A percentile compares a stretch with the other conserved stretches of the same genome.
These are phyloP conservation scores for Boletus sp. DNA, from an alignment of 768 basidiomycete genomes.

Conservation along the genomic window DNA sequence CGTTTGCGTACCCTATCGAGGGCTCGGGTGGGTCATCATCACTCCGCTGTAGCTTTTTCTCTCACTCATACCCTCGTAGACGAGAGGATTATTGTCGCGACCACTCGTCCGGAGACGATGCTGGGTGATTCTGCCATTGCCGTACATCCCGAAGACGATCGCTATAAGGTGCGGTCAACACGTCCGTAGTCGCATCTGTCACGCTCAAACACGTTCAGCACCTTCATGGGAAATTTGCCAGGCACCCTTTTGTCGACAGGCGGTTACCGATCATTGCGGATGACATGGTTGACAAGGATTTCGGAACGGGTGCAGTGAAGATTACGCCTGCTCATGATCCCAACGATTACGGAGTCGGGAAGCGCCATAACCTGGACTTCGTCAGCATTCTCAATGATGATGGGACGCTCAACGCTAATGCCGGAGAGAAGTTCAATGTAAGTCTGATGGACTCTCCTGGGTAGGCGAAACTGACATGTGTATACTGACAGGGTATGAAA, in stretches of 20 bases:
- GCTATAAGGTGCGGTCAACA: conserved; percentile 62
- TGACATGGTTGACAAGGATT: conserved; percentile 86
- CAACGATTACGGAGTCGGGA: conserved; percentile 93
- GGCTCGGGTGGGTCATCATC: conserved; percentile 55
- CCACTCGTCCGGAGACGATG: conserved; percentile 98
- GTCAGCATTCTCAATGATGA: conserved; percentile 96
- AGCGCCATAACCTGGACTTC: conserved; percentile 83
- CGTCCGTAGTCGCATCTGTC: neutral
- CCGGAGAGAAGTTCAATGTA: conserved; percentile 74
- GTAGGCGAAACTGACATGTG: neutral
- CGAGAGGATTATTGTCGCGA: conserved; percentile 89
- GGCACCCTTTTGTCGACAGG: conserved; percentile 85
- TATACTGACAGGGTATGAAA: conserved; percentile 76
- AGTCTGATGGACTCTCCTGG: conserved; percentile 6
- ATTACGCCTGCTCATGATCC: conserved; percentile 98
- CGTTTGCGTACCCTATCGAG: conserved; percentile 93
- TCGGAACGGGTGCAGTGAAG: conserved; percentile 98
- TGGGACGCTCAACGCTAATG: conserved; percentile 90
- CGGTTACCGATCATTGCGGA: conserved; percentile 87
- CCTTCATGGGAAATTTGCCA: conserved; percentile 88
- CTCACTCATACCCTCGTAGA: conserved; percentile 41
- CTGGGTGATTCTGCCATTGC: conserved; percentile 97
- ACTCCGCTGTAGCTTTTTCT: neutral
- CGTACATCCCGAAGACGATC: conserved; percentile 88
- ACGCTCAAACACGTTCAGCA: conserved; percentile 45